Conservation (phyloP, 1,284 basidiomycete species). For the Omphalotus olearius region DNA sequence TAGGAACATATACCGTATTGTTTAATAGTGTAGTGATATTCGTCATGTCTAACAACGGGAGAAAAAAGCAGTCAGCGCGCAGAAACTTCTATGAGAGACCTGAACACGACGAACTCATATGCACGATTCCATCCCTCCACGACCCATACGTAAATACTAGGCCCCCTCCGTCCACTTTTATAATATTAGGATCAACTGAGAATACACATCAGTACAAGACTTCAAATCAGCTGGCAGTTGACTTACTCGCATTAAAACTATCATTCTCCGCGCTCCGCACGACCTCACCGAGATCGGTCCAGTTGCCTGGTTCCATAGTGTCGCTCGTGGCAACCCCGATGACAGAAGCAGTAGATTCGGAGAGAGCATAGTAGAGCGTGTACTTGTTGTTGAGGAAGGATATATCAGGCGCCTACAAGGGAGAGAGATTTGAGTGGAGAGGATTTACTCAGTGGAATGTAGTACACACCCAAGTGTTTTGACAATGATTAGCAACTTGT, state of each 20-base stretch:
- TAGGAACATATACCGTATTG: too few species aligned
- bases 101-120: neutral
- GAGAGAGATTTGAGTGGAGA: too few species aligned
- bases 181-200: slow-evolving; percentile 15
- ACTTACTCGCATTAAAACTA: slow-evolving; percentile 26
- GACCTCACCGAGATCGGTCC: slow-evolving; percentile 30
- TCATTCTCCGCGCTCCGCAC: slow-evolving; percentile 24
- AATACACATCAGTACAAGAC: slow-evolving; percentile 1
- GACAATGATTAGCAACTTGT: slow-evolving; percentile 5
- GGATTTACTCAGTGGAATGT: too few species aligned
- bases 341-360: slow-evolving; percentile 26
- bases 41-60: too few species aligned
- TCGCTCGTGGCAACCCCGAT: slow-evolving; percentile 29
- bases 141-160: slow-evolving; percentile 15
- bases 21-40: too few species aligned
- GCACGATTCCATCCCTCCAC: slow-evolving; percentile 15
- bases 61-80: too few species aligned
- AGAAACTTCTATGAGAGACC: too few species aligned
- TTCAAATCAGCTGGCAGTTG: neutral
- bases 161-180: slow-evolving; percentile 9
- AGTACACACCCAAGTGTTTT: neutral
- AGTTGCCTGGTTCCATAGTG: slow-evolving; percentile 28
- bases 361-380: slow-evolving; percentile 28
- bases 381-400: slow-evolving; percentile 17
- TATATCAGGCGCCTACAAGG: slow-evolving; percentile 14